These are phyloP conservation scores for Protea cynaroides DNA, from an alignment of 164 flowering plant genomes.

Conservation along the genomic window DNA sequence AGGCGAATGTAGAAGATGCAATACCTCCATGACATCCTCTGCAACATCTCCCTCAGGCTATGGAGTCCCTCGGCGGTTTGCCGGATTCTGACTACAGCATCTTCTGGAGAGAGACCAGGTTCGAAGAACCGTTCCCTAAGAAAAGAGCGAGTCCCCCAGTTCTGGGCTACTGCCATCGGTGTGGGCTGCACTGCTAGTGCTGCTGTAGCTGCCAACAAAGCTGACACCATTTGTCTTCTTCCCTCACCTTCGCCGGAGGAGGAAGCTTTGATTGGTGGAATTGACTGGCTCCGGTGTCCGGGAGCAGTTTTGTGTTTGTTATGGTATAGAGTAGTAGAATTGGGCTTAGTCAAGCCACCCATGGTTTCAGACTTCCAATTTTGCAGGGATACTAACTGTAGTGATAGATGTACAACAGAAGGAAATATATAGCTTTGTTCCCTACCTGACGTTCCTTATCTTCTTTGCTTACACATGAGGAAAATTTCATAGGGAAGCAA, in stretches of 20 bases:
- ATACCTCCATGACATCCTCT: slow-evolving; percentile 81
- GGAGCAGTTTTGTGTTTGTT: slow-evolving; percentile 13
- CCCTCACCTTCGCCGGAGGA: slow-evolving; percentile 10
- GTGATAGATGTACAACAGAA: too few species aligned
- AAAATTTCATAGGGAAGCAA: too few species aligned
- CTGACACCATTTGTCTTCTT: slow-evolving; percentile 30
- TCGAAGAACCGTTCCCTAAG: slow-evolving; percentile 50
- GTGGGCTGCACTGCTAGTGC: slow-evolving; percentile 26
- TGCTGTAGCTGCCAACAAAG: slow-evolving; percentile 31
- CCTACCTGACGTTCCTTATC: slow-evolving; percentile 31
- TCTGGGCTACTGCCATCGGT: slow-evolving; percentile 45
- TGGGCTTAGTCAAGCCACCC: slow-evolving; percentile 28
- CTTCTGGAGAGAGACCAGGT: slow-evolving; percentile 81
- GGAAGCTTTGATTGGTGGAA: slow-evolving; percentile 16
- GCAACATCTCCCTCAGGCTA: slow-evolving; percentile 71
- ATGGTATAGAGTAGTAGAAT: slow-evolving; percentile 11
- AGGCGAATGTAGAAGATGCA: slow-evolving; percentile 65
- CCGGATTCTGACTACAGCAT: slow-evolving; percentile 64
- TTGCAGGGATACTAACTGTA: too few species aligned
- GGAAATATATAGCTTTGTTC: slow-evolving; percentile 21
- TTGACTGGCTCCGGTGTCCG: slow-evolving; percentile 5
- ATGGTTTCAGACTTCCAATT: slow-evolving; percentile 10
- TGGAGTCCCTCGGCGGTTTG: slow-evolving; percentile 83
- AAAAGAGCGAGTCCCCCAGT: slow-evolving; percentile 79
- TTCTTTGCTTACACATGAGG: neutral